Base-by-base conservation (phyloP, 176 grass and related monocot species). In the Raddia distichophylla region DNA sequence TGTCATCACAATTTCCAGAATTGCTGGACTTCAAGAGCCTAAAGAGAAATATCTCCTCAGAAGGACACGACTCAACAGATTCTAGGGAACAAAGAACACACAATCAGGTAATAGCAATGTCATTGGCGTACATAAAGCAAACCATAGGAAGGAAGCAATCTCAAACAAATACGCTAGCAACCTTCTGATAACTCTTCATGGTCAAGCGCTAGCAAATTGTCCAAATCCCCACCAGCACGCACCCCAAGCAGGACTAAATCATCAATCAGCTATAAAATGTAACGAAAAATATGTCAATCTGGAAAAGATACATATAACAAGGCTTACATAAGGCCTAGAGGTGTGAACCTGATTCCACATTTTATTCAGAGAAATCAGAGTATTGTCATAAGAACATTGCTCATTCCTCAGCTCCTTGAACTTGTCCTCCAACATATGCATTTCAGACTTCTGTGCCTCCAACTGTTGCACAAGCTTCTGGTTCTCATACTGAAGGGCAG, bases 301-400 rank as follows among this genome's bases (percentile, higher is more conserved):
- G 42, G 33, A 83, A 86, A 82, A 75, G 7, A 43, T 54, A 10
- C 60, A 81, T 69, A 55, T 7, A 74, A 46, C 49, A 64, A 46
- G 71, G 32, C 60, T 58, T 42, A 76, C 72, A 79, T 46, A 67
- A 73, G 50, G 64, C n/a, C 13, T 27, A 42, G 51, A 79, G 60
- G 59, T 75, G 71, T 71, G 61, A 80, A 98, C 95, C 90, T 98
- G 95, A 82, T 94, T 94, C 95, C 95, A 98, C 75, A 91, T 86
- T 88, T 85, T 98, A 86, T 98, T 93, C 35, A 98, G 45, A 67
- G 81, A 87, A 89, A 94, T 98, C 55, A 98, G 66, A 83, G 86
- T 81, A 18, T 84, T 84, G 57, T 98, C 92, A 46, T 94, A 98
- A 85, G 86, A 93, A 82, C 42, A 87, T 78, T 98, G 88, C 33